These are phyloP conservation scores for Thuja plicata DNA, from an alignment of 83 land plant genomes.

Conservation along the genomic window DNA sequence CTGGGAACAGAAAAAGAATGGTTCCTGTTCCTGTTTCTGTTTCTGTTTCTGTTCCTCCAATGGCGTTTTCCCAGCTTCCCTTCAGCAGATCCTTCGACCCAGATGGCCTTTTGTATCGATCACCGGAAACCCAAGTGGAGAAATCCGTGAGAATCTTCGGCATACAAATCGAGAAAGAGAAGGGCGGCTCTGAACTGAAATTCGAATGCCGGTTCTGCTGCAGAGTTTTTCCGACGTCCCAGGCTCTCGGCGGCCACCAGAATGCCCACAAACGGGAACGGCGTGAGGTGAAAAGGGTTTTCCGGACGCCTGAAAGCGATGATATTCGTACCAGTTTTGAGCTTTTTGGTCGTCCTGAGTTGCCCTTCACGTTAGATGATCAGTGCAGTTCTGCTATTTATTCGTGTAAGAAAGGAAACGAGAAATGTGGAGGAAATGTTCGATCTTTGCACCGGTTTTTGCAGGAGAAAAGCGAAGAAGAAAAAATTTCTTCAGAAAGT, in stretches of 20 bases:
- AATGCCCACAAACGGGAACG: slow-evolving; percentile 39
- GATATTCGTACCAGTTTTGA: no score
- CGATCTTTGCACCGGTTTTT: no score
- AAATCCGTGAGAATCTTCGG: background rate
- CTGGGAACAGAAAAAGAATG: background rate
- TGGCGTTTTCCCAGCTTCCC: background rate
- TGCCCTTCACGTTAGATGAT: background rate
- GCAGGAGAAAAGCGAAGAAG: no score
- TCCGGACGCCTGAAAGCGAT: background rate
- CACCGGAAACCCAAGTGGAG: background rate
- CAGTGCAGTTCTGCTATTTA: no score
- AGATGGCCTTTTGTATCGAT: background rate
- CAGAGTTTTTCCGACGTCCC: slow-evolving; percentile 31
- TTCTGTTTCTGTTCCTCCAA: no score
- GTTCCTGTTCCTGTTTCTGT: no score
- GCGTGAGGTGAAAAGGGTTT: background rate
- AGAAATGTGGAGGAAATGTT: no score
- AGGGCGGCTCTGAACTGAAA: background rate
- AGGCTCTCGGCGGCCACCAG: slow-evolving; percentile 45
- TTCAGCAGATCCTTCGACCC: background rate
- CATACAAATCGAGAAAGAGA: background rate
- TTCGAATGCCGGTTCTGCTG: slow-evolving; percentile 33
- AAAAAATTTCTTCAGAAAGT: no score
- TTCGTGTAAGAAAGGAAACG: no score
- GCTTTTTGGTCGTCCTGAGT: no score